Percentiles rank a stretch among this genome's conserved stretches.
Evolutionary conservation across 2,329 filamentous ascomycete genomes (phyloP).

Genomic region (Neodidymelliopsis sp.): DNA sequence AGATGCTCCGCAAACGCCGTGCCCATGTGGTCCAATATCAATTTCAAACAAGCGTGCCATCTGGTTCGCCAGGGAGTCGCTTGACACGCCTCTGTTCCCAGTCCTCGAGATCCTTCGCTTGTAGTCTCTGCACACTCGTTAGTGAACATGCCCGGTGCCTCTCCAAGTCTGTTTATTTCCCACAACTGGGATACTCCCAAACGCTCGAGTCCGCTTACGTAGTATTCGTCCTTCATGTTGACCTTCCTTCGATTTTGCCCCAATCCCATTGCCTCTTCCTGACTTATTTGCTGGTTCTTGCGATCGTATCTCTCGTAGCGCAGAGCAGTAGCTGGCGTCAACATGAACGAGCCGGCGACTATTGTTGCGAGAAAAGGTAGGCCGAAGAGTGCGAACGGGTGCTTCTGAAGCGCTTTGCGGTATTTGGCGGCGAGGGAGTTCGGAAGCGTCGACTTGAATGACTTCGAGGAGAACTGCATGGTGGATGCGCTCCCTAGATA

Average conservation of each 20-base stretch:
- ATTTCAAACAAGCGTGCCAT: slow-evolving; percentile 70
- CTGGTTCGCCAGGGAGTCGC: slow-evolving; percentile 85
- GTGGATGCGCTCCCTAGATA: slow-evolving; percentile 3
- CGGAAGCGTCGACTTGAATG: slow-evolving; percentile 62
- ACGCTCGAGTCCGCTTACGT: slow-evolving; percentile 63
- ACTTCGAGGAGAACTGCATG: slow-evolving; percentile 60
- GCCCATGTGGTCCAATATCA: neutral
- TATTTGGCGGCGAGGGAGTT: slow-evolving; percentile 78
- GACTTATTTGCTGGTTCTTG: slow-evolving; percentile 82
- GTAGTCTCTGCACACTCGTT: slow-evolving; percentile 66
- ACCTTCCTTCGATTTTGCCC: slow-evolving; percentile 74
- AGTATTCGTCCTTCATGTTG: slow-evolving; percentile 86
- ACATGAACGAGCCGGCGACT: slow-evolving; percentile 88
- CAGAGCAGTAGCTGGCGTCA: slow-evolving; percentile 92
- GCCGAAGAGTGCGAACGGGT: slow-evolving; percentile 92
- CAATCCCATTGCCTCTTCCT: slow-evolving; percentile 86
- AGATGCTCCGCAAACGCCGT: slow-evolving; percentile 7
- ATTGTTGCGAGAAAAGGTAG: slow-evolving; percentile 91
- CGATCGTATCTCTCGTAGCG: slow-evolving; percentile 93
- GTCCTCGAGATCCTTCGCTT: slow-evolving; percentile 88
- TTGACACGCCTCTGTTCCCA: slow-evolving; percentile 98
- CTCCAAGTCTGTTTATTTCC: neutral
- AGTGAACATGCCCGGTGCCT: slow-evolving; percentile 3
- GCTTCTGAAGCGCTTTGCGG: slow-evolving; percentile 74
- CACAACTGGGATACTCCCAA: neutral